A percentile compares a stretch with the other conserved stretches of the same genome.
These are phyloP conservation scores for Rhodamnia rubescens DNA, from an alignment of 345 rosid genomes.

Conservation along the genomic window DNA sequence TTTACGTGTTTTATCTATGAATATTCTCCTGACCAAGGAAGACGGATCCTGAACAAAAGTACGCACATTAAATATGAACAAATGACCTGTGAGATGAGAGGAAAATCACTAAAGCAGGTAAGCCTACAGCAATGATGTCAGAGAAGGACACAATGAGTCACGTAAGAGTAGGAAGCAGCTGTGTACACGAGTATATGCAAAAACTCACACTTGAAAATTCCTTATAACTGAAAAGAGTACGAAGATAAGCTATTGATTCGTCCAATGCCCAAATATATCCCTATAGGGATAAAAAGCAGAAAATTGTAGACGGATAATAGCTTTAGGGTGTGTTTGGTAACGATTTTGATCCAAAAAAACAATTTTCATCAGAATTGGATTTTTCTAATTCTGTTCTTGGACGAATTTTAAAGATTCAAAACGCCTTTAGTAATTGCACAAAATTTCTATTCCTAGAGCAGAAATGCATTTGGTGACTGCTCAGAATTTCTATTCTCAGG, in stretches of 20 bases:
- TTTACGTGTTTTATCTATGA: conserved; percentile 55
- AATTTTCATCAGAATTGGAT: too few relatives aligned
- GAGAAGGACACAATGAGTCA: not conserved
- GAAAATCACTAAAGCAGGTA: not conserved
- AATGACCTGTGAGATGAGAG: not conserved
- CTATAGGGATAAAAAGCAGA: not conserved
- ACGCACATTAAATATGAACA: not conserved
- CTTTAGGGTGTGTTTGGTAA: not conserved
- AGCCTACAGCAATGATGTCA: not conserved
- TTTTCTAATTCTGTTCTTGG: too few relatives aligned
- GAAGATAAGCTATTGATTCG: not conserved
- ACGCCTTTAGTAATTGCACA: too few relatives aligned
- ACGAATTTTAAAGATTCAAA: too few relatives aligned
- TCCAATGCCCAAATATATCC: not conserved
- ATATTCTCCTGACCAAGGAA: conserved; percentile 35
- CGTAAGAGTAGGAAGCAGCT: not conserved
- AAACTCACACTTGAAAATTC: not conserved
- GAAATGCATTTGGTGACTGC: too few relatives aligned
- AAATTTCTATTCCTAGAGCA: too few relatives aligned
- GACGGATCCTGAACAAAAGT: conserved; percentile 51
- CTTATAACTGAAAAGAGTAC: not conserved
- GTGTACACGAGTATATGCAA: not conserved
- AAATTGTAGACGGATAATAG: not conserved
- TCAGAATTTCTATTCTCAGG: too few relatives aligned
- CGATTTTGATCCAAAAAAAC: too few relatives aligned